Evolutionary conservation across 192 early-diverging fungal species (phyloP), one percentile per base, ranked within the genome.

Genomic region (Spizellomyces punctatus): DNA sequence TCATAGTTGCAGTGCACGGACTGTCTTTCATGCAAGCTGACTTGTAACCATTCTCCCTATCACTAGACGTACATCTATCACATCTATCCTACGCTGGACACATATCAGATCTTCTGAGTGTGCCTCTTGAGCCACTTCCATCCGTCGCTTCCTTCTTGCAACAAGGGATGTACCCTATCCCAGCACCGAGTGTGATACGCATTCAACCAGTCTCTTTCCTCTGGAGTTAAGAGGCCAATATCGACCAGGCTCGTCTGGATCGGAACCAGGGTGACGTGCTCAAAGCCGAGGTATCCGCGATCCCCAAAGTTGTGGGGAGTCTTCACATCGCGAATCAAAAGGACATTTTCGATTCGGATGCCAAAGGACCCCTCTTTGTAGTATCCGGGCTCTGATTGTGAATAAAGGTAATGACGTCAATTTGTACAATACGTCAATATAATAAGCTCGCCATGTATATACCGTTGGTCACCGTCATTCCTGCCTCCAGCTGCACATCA

Each of bases 311-410:
- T 92, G 81, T 91, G 76, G 56, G 83, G 81, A 0, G 94, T 93
- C 5, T 90, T 76, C 0, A 75, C 86, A 55, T 91, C 82, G 58
- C 87, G 87, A 22, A 98, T 89, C 48, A 99, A 71, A 64, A 96
- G 79, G 44, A 96, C 89, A 75, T 95, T 97, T 79, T 99, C 97
- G 73, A 98, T 96, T 73, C 97, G 93, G 72, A 98, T 97, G 66
- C 97, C 97, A 78, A 98, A 99, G 45, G 87, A 82, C 22, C 94
- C 95, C 78, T 99, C 95, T 78, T 96, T 89, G 76, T 99, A 99
- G 84, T 93, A 99, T 1, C 97, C 97, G 17, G 97, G 97, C 79
- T 99, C 89, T 83, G 46, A 36, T n/a, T 46, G 0, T 0, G 4
- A 61, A 61, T 17, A 22, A 61, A n/a, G 52, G 19, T 19, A 55